Conservation (phyloP, 169 alveolate species). For the Eimeria sp. region DNA sequence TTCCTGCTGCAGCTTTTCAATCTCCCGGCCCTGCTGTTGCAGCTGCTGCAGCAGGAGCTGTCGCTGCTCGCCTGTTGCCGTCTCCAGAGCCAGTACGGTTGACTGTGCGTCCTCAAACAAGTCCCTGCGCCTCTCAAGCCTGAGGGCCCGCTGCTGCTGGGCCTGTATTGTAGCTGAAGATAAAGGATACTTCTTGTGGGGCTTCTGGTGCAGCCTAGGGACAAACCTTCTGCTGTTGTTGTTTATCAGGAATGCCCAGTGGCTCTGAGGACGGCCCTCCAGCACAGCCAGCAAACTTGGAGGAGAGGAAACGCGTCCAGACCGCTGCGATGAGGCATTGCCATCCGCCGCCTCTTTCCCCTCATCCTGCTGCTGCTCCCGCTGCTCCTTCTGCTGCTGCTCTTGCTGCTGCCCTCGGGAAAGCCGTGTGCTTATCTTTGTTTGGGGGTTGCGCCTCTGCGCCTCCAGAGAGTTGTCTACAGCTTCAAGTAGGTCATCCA, state of each 20-base stretch:
- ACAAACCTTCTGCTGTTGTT: slow-evolving; percentile 89
- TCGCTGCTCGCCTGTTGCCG: slow-evolving; percentile 80
- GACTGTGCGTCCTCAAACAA: slow-evolving; percentile 55
- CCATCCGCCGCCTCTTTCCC: background rate
- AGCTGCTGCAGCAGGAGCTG: slow-evolving; percentile 76
- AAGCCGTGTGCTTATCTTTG: slow-evolving; percentile 23
- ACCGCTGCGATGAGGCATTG: background rate
- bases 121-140: slow-evolving; percentile 80
- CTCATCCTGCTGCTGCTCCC: slow-evolving; percentile 21
- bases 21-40: slow-evolving; percentile 3
- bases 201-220: slow-evolving; percentile 89
- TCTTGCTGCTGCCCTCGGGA: slow-evolving; percentile 6
- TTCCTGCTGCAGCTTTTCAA: slow-evolving; percentile 15
- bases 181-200: slow-evolving; percentile 85
- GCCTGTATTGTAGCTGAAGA: slow-evolving; percentile 84
- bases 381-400: slow-evolving; percentile 14
- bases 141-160: slow-evolving; percentile 72
- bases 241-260: slow-evolving; percentile 88
- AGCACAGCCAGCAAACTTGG: slow-evolving; percentile 4
- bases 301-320: background rate
- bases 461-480: slow-evolving; percentile 45
- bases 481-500: slow-evolving; percentile 78
- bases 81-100: slow-evolving; percentile 73
- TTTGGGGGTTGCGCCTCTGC: slow-evolving; percentile 40
- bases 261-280: slow-evolving; percentile 82